Base-by-base conservation (phyloP, 2,329 filamentous ascomycete genomes). In the Colletotrichum gloeosporioides region DNA sequence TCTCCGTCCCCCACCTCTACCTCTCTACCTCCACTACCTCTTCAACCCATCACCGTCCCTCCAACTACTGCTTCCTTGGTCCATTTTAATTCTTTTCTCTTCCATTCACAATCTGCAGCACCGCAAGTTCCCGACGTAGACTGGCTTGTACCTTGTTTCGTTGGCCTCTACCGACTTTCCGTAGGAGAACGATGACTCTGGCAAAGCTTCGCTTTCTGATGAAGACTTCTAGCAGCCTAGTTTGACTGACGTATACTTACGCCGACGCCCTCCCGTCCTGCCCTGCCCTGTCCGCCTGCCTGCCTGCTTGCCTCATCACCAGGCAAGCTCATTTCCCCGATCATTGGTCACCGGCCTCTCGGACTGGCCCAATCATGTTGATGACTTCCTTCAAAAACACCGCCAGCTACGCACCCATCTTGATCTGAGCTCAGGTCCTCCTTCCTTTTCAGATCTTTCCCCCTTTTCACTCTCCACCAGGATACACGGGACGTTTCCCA, bases 351-450 rank as follows among this genome's bases (percentile, higher is more conserved):
- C 81, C 79, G 75, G 77, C 78, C 77, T 79, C 82, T 55, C 77
- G 77, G 77, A 77, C 80, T 78, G 80, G 79, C 79, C 87, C 87
- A 88, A 88, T 88, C 86, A 88, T 85, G 83, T 86, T 83, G 79
- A 84, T 83, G 83, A 80, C 80, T 84, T 79, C 80, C 77, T 80
- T 80, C 80, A 83, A 83, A 83, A 86, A 83, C 83, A 39, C 36
- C 36, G 82, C 64, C 44, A 86, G 83, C 83, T 83, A 87, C 84
- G 81, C 83, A 84, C 81, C 83, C 85, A 81, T 81, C 83, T 82
- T 84, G 81, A 85, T 82, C 80, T 82, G 80, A 82, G 82, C 71
- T 63, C 65, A 62, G 70, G 55, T 73, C 65, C 64, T 64, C 62
- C 61, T 69, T 49, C 57, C 79, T 80, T 80, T 81, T 81, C 81